These are phyloP conservation scores for Trichosporon sp. DNA, from an alignment of 1,284 basidiomycete species.

Conservation along the genomic window DNA sequence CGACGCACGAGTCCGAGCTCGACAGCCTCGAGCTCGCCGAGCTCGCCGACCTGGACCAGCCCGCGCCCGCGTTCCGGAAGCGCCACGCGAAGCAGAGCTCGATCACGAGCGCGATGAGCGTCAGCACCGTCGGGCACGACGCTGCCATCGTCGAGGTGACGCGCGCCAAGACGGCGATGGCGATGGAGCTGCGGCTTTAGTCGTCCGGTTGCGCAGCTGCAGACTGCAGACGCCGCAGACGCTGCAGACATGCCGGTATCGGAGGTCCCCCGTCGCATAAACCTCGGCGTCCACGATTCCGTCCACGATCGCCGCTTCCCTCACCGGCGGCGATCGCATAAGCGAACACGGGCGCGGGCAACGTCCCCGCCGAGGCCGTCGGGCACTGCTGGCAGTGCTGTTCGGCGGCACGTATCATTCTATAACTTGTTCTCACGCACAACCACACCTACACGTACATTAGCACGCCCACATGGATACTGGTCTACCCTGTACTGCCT, in stretches of 20 bases:
- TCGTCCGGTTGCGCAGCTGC: neutral
- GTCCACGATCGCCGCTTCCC: no score
- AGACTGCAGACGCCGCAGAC: neutral
- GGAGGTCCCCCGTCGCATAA: no score
- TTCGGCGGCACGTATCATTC: neutral
- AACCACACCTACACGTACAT: neutral
- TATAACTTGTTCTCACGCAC: neutral
- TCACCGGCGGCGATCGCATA: no score
- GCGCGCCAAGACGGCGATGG: neutral
- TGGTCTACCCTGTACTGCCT: neutral
- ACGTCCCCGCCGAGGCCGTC: neutral
- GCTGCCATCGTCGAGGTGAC: neutral
- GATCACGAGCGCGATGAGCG: neutral
- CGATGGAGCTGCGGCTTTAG: neutral
- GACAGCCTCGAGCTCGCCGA: neutral
- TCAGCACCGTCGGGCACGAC: neutral
- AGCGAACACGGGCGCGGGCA: neutral
- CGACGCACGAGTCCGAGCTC: neutral
- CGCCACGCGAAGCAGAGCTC: neutral
- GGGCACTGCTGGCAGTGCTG: neutral
- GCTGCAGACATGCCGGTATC: no score
- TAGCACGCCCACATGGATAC: neutral
- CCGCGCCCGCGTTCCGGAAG: neutral
- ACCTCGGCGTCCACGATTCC: no score
- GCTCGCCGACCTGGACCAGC: neutral